Conservation (phyloP, 192 early-diverging fungal species). For the Coemansia furcata region DNA sequence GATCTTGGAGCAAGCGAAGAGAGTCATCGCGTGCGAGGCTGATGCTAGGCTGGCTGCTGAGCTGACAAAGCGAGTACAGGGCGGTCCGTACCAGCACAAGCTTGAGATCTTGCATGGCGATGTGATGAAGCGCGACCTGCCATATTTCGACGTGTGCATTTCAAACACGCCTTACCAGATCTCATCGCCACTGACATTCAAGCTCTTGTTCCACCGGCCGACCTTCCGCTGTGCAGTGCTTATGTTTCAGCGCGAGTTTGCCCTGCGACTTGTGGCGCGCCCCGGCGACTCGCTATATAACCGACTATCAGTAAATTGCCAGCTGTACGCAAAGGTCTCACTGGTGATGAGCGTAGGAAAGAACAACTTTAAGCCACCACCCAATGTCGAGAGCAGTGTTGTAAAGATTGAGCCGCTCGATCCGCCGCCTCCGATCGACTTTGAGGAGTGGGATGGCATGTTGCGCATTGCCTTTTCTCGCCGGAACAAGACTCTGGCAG, state of each 20-base stretch:
- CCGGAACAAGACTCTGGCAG: conserved; percentile 90
- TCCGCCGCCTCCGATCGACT: conserved; percentile 92
- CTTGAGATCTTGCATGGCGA: conserved; percentile 97
- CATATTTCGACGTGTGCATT: conserved; percentile 98
- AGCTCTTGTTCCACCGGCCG: conserved; percentile 93
- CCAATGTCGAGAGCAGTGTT: conserved; percentile 93
- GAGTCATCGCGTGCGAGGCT: conserved; percentile 92
- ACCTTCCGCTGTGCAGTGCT: conserved; percentile 89
- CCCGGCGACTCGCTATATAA: conserved; percentile 93
- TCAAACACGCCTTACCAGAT: conserved; percentile 98
- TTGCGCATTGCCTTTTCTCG: conserved; percentile 89
- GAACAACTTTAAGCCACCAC: conserved; percentile 98
- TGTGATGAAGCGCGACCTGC: conserved; percentile 94
- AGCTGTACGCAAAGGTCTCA: conserved; percentile 89
- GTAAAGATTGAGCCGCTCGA: conserved; percentile 92
- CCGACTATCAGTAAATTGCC: conserved; percentile 89
- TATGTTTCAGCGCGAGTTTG: conserved; percentile 99
- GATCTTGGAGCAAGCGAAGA: conserved; percentile 90
- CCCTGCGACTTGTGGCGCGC: conserved; percentile 88
- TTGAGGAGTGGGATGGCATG: conserved; percentile 96
- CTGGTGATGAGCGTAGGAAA: conserved; percentile 98
- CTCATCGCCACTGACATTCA: conserved; percentile 93
- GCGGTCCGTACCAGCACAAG: conserved; percentile 59
- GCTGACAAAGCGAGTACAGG: conserved; percentile 94
- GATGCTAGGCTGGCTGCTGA: conserved; percentile 97